These are phyloP conservation scores for Primulina huaijiensis DNA, from an alignment of 257 asterid species.

Conservation along the genomic window DNA sequence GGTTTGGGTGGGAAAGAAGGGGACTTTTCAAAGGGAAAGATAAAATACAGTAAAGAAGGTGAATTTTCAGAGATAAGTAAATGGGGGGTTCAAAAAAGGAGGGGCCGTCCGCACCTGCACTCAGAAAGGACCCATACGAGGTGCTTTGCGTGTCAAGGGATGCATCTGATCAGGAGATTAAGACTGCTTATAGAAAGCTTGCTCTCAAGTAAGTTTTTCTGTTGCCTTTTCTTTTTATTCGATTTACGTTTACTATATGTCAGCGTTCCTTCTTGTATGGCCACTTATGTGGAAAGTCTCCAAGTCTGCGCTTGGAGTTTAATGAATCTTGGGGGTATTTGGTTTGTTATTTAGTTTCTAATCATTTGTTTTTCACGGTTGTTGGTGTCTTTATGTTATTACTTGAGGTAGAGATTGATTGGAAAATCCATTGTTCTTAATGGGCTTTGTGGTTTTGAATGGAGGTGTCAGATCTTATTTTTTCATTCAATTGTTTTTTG, in stretches of 20 bases:
- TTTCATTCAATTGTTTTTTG: not conserved
- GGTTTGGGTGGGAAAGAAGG: not conserved
- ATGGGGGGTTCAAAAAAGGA: constrained; percentile 69
- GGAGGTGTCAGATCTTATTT: constrained; percentile 10
- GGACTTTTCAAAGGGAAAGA: constrained; percentile 1
- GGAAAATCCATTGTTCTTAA: constrained; percentile 5
- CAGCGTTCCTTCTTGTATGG: not conserved
- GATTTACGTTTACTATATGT: not conserved
- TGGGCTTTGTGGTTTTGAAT: not conserved
- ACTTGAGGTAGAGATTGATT: constrained; percentile 1
- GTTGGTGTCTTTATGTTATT: constrained; percentile 8
- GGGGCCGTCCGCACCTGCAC: constrained; percentile 69
- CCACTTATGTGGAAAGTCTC: not conserved
- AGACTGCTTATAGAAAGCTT: constrained; percentile 94
- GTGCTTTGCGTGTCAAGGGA: constrained; percentile 83
- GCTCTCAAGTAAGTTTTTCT: constrained; percentile 75
- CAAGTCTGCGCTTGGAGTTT: constrained; percentile 7
- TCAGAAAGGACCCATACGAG: constrained; percentile 92
- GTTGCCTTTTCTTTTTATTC: not conserved
- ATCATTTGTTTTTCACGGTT: not conserved
- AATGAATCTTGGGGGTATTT: constrained; percentile 4
- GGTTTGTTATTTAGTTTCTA: not conserved
- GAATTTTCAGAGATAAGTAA: constrained; percentile 25
- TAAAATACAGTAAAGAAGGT: constrained; percentile 8
- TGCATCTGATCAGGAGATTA: constrained; percentile 92